Evolutionary conservation across 1,284 basidiomycete genomes (phyloP), one percentile per base, ranked within the genome.

Genomic region (Ustilago tritici): DNA sequence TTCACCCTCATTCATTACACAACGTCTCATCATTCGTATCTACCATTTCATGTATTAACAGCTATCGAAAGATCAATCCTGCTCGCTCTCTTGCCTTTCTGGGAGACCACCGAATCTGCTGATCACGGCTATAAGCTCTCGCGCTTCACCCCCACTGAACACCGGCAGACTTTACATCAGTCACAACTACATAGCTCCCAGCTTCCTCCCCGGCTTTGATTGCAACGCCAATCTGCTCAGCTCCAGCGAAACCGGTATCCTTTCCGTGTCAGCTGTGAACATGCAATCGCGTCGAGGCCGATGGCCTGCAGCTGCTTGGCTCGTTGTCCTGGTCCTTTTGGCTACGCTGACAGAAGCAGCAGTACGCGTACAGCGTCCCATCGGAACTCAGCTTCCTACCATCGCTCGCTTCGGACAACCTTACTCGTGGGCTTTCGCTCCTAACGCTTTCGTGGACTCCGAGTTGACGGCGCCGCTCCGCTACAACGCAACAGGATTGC

Each of bases 371-470:
- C 53, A 70, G 15, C 66, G 65, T 35, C 74, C 82, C 17, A 61
- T 82, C 9, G 41, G 52, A 17, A 36, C 63, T 7, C 84, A 85
- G 57, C 75, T 81, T 23, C 84, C 82, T 17, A 52, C 36, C 28
- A 74, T 85, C 15, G 84, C 81, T 11, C 73, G 82, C n/a, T 76
- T 68, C 23, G 80, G 78, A 4, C 59, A 66, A 28, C 64, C 76
- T 1, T 85, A 76, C 46, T 61, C 71, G 9, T 84, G 81, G 81
- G 70, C 82, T 9, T 80, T 85, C 43, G 64, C 76, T 34, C 28
- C 61, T 11, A 57, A 78, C 55, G 84, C 84, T 11, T 84, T 85
- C 40, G 56, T 61, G 9, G 69, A 70, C 17, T 43, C 43, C 28
- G 53, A 75, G 41, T 61, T 50, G 34, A 75, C 69, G 3, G 76